Base-by-base conservation (phyloP, 176 grass and related monocot species). In the Eragrostis curvula region DNA sequence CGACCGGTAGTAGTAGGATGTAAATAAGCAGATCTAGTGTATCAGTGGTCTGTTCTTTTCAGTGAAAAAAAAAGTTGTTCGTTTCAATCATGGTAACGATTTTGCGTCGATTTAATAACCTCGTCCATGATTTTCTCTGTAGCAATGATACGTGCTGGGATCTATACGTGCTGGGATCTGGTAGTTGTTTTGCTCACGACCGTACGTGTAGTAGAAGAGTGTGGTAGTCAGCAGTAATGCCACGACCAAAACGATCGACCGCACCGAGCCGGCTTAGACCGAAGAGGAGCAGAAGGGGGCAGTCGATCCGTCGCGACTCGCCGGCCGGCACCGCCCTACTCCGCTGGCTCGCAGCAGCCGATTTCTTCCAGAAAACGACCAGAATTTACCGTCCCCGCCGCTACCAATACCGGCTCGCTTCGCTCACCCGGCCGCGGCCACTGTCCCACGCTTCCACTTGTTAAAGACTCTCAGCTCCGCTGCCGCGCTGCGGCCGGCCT, bases 241-340 rank as follows among this genome's bases (percentile, higher is more conserved):
- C 69, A 50, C 24, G 27, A 55, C 71, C 11, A 18, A 55, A n/a
- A 74, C 28, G 44, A 79, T 29, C 47, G 60, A 25, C 29, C 13
- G 41, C 79, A 71, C 79, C 68, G 68, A 73, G 69, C 30, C 53
- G 53, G 41, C 29, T 23, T 71, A 25, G 53, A 59, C 53, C 21
- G 29, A 14, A 12, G 47, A 12, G 12, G 55, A 59, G 9, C 3
- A 15, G 23, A 47, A 9, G 24, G 47, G 40, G 18, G 70, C 56
- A 17, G 59, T 5, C 43, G 43, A 36, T 36, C 44, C 20, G 43
- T 13, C 40, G 52, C 59, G 27, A 1, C 36, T 5, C 53, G 55
- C 43, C 70, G 45, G 4, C 67, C 80, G 68, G 64, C 78, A 71
- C 79, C 79, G 67, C 9, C 70, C 81, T 43, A 0, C 32, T 20